phyloP scores from a whole-genome alignment of 2,329 filamentous ascomycete genomes.

The Cryphonectria naterciae region DNA sequence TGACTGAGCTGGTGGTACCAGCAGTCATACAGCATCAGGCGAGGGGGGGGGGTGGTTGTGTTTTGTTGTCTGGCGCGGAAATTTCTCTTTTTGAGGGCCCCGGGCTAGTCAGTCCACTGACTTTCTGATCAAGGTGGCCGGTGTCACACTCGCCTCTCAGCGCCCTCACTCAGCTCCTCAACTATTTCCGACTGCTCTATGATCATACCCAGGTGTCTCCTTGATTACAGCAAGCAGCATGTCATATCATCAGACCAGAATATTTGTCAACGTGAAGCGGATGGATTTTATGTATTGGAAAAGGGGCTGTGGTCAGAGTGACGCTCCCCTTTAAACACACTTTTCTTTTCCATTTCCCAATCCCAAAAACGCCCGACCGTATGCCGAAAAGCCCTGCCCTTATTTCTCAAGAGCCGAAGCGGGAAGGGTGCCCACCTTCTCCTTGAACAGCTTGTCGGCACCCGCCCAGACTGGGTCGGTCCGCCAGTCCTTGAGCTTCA shows the following conservation, averaged over 20 bases:
- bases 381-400: conserved; percentile 17
- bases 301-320: background rate
- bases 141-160: too few relatives aligned
- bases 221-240: background rate
- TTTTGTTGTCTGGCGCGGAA: too few relatives aligned
- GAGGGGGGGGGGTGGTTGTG: too few relatives aligned
- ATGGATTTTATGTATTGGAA: background rate
- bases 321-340: background rate
- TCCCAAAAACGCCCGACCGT: conserved; percentile 24
- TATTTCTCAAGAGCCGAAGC: conserved; percentile 29
- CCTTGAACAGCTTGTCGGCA: conserved; percentile 81
- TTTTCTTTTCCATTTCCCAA: conserved; percentile 2
- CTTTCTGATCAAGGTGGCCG: too few relatives aligned
- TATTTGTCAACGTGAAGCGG: background rate
- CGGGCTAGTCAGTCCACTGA: too few relatives aligned
- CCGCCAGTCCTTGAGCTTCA: conserved; percentile 76
- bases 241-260: background rate
- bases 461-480: conserved; percentile 80
- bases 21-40: too few relatives aligned
- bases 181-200: too few relatives aligned
- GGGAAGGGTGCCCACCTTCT: conserved; percentile 67
- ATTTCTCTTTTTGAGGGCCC: too few relatives aligned
- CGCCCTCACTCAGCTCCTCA: background rate
- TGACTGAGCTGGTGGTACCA: too few relatives aligned
- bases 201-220: background rate